Percentiles rank a stretch among this genome's conserved stretches.
Evolutionary conservation across 2,329 filamentous ascomycete species (phyloP).

Genomic region (Cordyceps cicadae): DNA sequence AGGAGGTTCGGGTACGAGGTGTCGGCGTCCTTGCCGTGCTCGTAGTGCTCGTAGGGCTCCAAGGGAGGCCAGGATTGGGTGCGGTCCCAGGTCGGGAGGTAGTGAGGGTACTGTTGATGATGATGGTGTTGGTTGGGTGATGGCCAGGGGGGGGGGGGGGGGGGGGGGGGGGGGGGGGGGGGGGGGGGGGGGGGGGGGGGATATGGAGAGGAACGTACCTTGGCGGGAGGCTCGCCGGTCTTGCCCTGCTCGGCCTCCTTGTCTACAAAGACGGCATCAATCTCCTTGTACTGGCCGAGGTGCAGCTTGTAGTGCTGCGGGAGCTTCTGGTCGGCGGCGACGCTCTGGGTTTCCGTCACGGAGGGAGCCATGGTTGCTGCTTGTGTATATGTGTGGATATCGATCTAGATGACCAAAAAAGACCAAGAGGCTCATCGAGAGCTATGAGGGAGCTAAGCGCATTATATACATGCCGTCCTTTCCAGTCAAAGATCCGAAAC

Average conservation of each 20-base stretch:
- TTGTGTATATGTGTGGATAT: background rate
- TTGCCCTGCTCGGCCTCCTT: slow-evolving; percentile 22
- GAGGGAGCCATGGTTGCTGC: slow-evolving; percentile 10
- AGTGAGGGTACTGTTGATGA: slow-evolving; percentile 25
- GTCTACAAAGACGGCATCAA: slow-evolving; percentile 20
- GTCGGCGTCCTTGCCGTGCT: slow-evolving; percentile 60
- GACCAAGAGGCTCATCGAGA: background rate
- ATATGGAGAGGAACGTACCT: slow-evolving; percentile 15
- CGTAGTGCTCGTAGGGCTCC: slow-evolving; percentile 53
- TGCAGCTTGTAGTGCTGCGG: slow-evolving; percentile 17
- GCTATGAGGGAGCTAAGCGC: background rate
- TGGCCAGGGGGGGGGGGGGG: no score
- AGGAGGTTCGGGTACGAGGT: slow-evolving; percentile 53
- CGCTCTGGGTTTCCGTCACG: slow-evolving; percentile 6
- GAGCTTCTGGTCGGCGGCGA: background rate
- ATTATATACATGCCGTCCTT: background rate
- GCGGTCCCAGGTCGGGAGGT: slow-evolving; percentile 53
- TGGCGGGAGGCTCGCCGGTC: slow-evolving; percentile 20
- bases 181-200: no score
- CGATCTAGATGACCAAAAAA: background rate
- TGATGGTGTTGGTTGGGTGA: background rate
- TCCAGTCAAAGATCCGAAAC: background rate
- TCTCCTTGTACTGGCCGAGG: slow-evolving; percentile 24
- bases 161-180: no score
- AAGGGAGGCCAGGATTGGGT: slow-evolving; percentile 50